Evolutionary conservation across 1,284 basidiomycete genomes (phyloP), one percentile per base, ranked within the genome.

Genomic region (Sporisorium exsertum): DNA sequence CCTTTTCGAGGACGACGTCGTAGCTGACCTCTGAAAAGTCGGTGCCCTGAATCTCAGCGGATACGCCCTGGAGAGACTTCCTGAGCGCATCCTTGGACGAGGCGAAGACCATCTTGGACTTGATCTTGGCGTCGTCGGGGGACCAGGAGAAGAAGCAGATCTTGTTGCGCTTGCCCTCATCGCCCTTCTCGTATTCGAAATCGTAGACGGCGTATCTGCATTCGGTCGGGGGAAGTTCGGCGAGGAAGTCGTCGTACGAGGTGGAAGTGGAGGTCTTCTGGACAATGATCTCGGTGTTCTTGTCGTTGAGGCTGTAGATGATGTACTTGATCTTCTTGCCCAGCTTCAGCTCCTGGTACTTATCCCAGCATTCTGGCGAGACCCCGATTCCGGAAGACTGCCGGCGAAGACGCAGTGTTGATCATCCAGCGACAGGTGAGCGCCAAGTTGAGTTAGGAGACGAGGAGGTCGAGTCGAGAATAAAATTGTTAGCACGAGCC

Each of bases 201-300:
- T 98, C 95, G 87, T 95, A 97, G 51, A 98, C 90, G 33, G 92
- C 95, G 91, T 92, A 99, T 87, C 92, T 89, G 86, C 92, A 94
- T 82, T 93, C 90, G 22, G 81, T 78, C 84, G 91, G 89, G 1
- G 95, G 94, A 52, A 99, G 89, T 81, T 92, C 90, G 0, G 61
- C 84, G 64, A 95, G 59, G 86, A 99, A 98, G 1, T 89, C 88
- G 3, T 95, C 92, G 87, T 94, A 98, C 65, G 90, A 85, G 67
- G 86, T 75, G 45, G 78, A 80, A 43, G 73, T 72, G 40, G 77
- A 82, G 29, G 70, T 78, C 70, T 84, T 83, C n/a, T 64, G 53
- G 6, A 85, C 83, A n/a, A 84, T 67, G 61, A 85, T 85, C 86
- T 94, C 91, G 51, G 88, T 92, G 84, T 90, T 88, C 78, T 89